These are phyloP conservation scores for Tympanopsis confertula DNA, from an alignment of 2,329 filamentous ascomycete genomes.

Conservation along the genomic window DNA sequence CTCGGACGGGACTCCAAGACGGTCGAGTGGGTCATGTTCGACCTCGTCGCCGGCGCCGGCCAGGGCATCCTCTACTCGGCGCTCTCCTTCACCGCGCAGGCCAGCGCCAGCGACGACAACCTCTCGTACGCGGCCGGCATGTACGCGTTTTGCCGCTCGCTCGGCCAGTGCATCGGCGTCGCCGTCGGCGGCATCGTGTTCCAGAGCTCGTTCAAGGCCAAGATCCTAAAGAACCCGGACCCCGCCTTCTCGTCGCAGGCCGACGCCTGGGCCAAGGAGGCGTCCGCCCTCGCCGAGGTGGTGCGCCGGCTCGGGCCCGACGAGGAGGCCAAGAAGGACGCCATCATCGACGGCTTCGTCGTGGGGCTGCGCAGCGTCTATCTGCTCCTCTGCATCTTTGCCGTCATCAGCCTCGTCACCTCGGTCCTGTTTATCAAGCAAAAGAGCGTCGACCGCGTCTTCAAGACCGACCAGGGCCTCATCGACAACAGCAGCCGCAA, in stretches of 20 bases:
- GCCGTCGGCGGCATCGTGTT: constrained; percentile 24
- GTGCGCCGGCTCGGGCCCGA: neutral
- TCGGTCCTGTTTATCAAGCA: neutral
- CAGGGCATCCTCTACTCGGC: constrained; percentile 24
- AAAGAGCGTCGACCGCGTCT: neutral
- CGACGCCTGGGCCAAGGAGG: neutral
- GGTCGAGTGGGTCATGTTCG: constrained; percentile 1
- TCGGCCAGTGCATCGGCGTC: constrained; percentile 31
- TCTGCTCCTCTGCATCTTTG: neutral
- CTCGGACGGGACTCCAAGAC: neutral
- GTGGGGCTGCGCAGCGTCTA: neutral
- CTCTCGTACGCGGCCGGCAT: constrained; percentile 19
- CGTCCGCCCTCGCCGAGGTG: neutral
- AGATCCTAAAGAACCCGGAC: neutral
- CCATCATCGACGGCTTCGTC: neutral
- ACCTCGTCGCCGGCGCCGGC: constrained; percentile 25
- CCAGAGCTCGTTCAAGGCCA: constrained; percentile 14
- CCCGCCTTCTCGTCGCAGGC: neutral
- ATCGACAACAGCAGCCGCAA: neutral
- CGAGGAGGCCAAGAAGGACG: neutral
- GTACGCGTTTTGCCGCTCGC: constrained; percentile 22
- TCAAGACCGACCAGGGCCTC: neutral
- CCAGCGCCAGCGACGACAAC: constrained; percentile 17
- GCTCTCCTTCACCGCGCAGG: constrained; percentile 22
- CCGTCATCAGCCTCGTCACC: neutral